Evolutionary conservation across 1,284 basidiomycete species (phyloP).

Genomic region (Ustilago tritici): DNA sequence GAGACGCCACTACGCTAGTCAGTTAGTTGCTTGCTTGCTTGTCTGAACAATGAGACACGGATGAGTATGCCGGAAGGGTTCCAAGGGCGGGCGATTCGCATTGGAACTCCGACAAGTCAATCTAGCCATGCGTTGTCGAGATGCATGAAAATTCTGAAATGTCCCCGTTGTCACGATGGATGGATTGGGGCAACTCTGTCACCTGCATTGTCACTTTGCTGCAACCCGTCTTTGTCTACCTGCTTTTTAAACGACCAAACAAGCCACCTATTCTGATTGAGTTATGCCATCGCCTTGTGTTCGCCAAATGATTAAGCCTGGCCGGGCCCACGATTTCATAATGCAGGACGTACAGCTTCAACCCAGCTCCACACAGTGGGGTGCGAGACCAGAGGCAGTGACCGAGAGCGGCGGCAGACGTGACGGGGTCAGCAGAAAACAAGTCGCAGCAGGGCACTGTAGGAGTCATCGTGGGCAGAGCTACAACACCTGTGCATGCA

Average conservation of each 20-base stretch:
- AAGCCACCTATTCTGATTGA: not conserved
- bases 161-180: slow-evolving; percentile 10
- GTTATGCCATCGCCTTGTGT: not conserved
- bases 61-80: not conserved
- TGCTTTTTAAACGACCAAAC: not conserved
- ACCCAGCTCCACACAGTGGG: not conserved
- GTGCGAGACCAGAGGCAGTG: not conserved
- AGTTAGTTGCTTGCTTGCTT: not conserved
- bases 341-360: not conserved
- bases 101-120: slow-evolving; percentile 2
- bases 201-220: not conserved
- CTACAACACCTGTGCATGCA: no score
- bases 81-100: not conserved
- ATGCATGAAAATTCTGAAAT: not conserved
- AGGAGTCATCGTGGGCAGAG: no score
- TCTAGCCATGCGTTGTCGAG: not conserved
- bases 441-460: no score
- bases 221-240: not conserved
- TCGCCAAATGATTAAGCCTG: not conserved
- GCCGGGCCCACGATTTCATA: not conserved
- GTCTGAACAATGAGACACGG: not conserved
- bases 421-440: not conserved
- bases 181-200: slow-evolving; percentile 3
- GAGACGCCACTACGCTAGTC: not conserved
- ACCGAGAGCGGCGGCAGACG: not conserved